These are phyloP conservation scores for Termitomyces titanicus DNA, from an alignment of 768 basidiomycete species.

Conservation along the genomic window DNA sequence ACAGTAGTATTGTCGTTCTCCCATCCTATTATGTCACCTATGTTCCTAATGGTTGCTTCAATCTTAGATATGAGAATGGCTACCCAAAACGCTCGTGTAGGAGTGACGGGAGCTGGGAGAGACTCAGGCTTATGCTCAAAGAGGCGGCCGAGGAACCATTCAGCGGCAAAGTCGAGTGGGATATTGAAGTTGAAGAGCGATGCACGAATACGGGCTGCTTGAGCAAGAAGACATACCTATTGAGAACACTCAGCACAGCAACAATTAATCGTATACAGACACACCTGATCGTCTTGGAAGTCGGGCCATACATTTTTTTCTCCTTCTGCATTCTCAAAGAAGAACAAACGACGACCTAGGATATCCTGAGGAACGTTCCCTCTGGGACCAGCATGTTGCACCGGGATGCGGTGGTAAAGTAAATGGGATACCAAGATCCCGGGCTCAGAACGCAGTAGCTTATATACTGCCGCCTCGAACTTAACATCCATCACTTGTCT, in stretches of 20 bases:
- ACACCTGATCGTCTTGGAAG: neutral
- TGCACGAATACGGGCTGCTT: neutral
- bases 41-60: neutral
- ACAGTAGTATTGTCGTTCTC: neutral
- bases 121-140: neutral
- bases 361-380: neutral
- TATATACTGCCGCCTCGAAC: too few relatives aligned
- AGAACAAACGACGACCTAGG: neutral
- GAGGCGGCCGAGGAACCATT: neutral
- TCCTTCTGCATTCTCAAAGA: neutral
- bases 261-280: neutral
- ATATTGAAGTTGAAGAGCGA: neutral
- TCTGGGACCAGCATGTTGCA: neutral
- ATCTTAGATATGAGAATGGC: neutral
- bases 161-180: neutral
- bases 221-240: neutral
- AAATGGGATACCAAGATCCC: too few relatives aligned
- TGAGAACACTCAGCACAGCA: neutral
- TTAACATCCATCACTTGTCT: too few relatives aligned
- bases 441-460: too few relatives aligned
- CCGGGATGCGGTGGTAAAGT: neutral
- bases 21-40: constrained; percentile 3
- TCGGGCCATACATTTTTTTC: neutral
- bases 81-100: neutral
- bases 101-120: neutral